phyloP scores from a whole-genome alignment of 257 asterid genomes.

The Ilex aquifolium region DNA sequence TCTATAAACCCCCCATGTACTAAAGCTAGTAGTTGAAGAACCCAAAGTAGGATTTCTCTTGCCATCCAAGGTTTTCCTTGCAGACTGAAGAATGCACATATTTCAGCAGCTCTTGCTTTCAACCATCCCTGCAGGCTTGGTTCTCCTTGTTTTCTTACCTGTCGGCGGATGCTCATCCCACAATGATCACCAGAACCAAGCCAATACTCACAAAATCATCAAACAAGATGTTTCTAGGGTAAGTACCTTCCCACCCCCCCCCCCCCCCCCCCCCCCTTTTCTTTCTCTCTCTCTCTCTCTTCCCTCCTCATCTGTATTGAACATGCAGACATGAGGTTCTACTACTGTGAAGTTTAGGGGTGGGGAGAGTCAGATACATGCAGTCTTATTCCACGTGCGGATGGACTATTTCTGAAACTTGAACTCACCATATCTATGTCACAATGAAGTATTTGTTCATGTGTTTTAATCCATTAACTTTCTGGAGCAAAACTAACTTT shows the following conservation, averaged over 20 bases:
- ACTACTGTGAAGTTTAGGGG: too few species aligned
- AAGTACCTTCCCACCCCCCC: neutral
- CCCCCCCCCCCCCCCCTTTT: neutral
- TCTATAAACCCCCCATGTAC: too few species aligned
- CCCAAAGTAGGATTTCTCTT: too few species aligned
- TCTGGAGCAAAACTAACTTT: too few species aligned
- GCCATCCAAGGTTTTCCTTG: neutral
- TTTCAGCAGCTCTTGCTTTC: neutral
- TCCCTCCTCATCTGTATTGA: too few species aligned
- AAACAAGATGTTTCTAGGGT: slow-evolving; percentile 11
- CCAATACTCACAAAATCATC: slow-evolving; percentile 8
- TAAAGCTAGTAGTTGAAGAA: too few species aligned
- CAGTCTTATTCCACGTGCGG: too few species aligned
- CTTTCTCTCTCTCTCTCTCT: slow-evolving; percentile 3
- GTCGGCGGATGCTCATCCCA: slow-evolving; percentile 3
- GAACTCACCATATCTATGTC: neutral
- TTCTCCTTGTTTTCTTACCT: slow-evolving; percentile 1
- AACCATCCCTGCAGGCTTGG: neutral
- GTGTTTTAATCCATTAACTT: neutral
- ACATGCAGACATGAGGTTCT: too few species aligned
- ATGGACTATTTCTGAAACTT: too few species aligned
- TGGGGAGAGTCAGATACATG: too few species aligned
- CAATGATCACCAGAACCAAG: slow-evolving; percentile 4
- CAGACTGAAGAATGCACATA: neutral
- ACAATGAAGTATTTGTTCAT: neutral